A percentile compares a stretch with the other conserved stretches of the same genome.
Conservation (phyloP, 352 stramenopile genomes). For the Pythium phragmiticola region DNA sequence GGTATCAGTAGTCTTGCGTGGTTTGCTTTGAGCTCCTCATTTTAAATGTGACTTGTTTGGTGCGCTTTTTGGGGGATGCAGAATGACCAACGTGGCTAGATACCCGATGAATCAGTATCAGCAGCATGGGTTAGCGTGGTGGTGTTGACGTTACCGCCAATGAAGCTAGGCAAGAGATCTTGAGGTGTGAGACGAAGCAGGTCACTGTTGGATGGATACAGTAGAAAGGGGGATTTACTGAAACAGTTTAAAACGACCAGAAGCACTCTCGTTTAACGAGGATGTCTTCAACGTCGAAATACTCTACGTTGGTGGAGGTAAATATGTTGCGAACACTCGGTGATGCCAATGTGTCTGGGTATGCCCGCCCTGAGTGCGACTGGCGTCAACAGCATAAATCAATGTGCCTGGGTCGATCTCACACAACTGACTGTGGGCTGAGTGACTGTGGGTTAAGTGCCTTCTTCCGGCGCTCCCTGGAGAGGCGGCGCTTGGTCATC, state of each 20-base stretch:
- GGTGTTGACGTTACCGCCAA: too few species aligned
- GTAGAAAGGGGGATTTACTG: neutral
- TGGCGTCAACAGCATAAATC: neutral
- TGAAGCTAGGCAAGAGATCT: too few species aligned
- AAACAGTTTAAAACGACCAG: neutral
- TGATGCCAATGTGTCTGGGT: neutral
- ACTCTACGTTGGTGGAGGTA: neutral
- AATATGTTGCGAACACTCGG: neutral
- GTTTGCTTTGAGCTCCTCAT: too few species aligned
- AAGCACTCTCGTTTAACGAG: neutral
- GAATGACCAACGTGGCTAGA: too few species aligned
- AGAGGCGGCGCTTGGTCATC: constrained; percentile 17
- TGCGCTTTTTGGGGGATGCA: too few species aligned
- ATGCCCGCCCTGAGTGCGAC: too few species aligned
- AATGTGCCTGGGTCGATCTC: neutral
- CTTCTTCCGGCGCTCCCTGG: constrained; percentile 17
- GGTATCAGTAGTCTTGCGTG: too few species aligned
- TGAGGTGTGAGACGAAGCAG: too few species aligned
- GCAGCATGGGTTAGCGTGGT: too few species aligned
- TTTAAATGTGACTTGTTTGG: too few species aligned
- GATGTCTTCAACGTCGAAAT: neutral
- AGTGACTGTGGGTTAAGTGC: constrained; percentile 4
- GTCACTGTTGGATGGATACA: too few species aligned
- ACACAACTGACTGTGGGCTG: neutral
- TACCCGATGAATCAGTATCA: too few species aligned